Base-by-base conservation (phyloP, 2,329 filamentous ascomycete genomes). In the Tolypocladium inflatum region DNA sequence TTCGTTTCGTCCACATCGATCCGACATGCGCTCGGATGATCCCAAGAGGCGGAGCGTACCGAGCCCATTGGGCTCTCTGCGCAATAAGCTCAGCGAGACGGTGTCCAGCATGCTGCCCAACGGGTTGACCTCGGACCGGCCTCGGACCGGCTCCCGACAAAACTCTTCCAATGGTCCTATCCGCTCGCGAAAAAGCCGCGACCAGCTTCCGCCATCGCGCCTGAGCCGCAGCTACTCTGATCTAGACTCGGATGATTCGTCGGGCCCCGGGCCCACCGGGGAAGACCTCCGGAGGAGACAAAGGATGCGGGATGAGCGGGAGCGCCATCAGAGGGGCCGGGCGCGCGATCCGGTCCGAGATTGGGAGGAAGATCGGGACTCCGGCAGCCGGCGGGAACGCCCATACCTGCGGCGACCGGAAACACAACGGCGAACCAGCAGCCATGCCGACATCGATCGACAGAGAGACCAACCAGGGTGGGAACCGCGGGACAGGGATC, bases 371-470 rank as follows among this genome's bases (percentile, higher is more conserved):
- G 72, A 73, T 10, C 66, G 67, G 39, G 72, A 72, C 19, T 58
- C 65, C 1, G 62, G 64, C 23, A 60, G 62, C 41, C 64, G 69
- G 55, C 70, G 72, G 51, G 71, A 72, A 9, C 67, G 67, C 38
- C 63, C 59, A 33, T 73, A 76, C 61, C 64, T 73, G 15, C 66
- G 71, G 37, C 71, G 76, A n/a, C 72, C 76, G 1, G 76, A 76
- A 1, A 64, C 69, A 17, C 68, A 74, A 35, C 70, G 77, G 53
- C 69, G 79, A 51, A 77, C 78, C 3, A 80, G 78, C 67, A 80
- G 78, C 63, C 78, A 80, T 59, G 76, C 77, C 30, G 78, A 81
- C 59, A 69, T 75, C 39, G 78, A 80, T 59, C 70, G 78, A 26
- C 68, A 73, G 51, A 69, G 73, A 13, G 72, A 73, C 21, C 65